Evolutionary conservation across 108 stramenopile species (phyloP).

Genomic region (Seminavis robusta): DNA sequence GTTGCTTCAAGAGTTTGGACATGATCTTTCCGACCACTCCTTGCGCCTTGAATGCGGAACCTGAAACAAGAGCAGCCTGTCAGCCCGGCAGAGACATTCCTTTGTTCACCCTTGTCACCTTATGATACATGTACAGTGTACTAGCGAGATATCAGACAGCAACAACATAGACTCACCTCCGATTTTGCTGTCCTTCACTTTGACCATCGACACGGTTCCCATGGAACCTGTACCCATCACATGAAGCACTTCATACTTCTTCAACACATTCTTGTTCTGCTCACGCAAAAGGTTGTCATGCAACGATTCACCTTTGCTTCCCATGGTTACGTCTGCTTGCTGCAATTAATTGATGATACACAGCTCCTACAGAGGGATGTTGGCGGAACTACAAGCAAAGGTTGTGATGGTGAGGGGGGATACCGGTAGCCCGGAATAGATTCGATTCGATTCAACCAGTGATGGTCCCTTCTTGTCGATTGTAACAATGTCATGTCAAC

Average conservation of each 20-base stretch:
- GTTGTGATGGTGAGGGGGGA: neutral
- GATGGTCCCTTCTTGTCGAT: too few species aligned
- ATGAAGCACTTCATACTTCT: constrained; percentile 47
- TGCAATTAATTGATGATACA: neutral
- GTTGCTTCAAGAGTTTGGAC: too few species aligned
- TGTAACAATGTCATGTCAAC: too few species aligned
- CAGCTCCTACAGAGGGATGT: neutral
- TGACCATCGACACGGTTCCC: constrained; percentile 57
- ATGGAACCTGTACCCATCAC: constrained; percentile 76
- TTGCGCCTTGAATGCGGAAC: too few species aligned
- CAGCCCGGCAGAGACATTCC: too few species aligned
- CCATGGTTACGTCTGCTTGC: neutral
- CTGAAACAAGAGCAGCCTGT: too few species aligned
- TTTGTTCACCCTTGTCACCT: too few species aligned
- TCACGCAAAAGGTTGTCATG: constrained; percentile 31
- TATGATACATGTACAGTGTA: too few species aligned
- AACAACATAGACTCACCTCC: constrained; percentile 55
- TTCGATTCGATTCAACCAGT: too few species aligned
- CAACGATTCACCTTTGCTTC: constrained; percentile 5
- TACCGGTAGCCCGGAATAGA: too few species aligned
- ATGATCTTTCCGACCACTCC: too few species aligned
- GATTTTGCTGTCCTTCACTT: constrained; percentile 39
- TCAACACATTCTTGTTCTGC: constrained; percentile 39
- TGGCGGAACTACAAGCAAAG: neutral
- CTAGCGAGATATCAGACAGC: too few species aligned